Conservation (phyloP, 2,329 filamentous ascomycete genomes). For the Aspergillus caelatus region DNA sequence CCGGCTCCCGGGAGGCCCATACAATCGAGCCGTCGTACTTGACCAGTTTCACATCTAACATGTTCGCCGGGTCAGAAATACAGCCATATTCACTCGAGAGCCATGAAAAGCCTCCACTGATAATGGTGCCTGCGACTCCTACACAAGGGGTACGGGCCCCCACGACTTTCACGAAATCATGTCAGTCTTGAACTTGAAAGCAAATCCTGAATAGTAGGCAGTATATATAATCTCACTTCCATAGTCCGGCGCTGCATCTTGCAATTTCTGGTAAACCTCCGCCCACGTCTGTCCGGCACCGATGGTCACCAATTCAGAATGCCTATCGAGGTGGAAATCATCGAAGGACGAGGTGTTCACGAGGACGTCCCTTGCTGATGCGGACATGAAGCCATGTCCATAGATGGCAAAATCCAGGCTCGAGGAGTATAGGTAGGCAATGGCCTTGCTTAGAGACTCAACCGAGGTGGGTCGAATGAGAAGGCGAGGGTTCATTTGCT, state of each 20-base stretch:
- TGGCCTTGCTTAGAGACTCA: not conserved
- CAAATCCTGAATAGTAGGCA: too few relatives aligned
- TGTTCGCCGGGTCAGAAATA: not conserved
- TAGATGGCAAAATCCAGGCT: not conserved
- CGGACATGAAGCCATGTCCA: not conserved
- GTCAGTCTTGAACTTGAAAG: not conserved
- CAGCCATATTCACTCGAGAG: not conserved
- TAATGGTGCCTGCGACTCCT: not conserved
- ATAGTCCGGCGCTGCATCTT: not conserved
- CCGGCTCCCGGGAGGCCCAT: conserved; percentile 44
- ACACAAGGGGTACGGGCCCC: not conserved
- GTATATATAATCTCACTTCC: not conserved
- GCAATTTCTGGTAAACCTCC: not conserved
- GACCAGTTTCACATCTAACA: conserved; percentile 30
- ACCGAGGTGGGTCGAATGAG: not conserved
- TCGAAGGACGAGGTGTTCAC: not conserved
- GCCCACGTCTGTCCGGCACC: not conserved
- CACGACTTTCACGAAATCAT: not conserved
- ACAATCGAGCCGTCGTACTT: conserved; percentile 39
- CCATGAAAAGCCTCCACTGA: not conserved
- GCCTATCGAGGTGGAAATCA: not conserved
- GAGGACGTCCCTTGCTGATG: not conserved
- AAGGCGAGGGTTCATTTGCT: not conserved
- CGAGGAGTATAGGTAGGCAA: not conserved
- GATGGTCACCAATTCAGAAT: not conserved